phyloP scores from a whole-genome alignment of 1,139 yeast species.

The Zygoascus meyerae region DNA sequence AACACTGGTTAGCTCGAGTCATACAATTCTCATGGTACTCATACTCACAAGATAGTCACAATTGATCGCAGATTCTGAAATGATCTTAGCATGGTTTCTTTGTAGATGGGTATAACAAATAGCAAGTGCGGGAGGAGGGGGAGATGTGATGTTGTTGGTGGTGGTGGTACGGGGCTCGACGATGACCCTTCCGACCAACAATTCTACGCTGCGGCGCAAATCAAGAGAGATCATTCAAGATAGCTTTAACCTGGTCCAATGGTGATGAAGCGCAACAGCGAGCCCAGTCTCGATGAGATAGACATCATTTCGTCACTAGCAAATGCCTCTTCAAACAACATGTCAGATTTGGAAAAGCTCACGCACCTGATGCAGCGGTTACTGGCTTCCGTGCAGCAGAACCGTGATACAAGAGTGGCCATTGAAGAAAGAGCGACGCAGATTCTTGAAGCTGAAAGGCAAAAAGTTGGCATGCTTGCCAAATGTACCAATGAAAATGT shows the following conservation, averaged over 20 bases:
- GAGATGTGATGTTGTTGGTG: background rate
- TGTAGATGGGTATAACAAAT: no score
- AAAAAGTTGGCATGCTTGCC: constrained; percentile 15
- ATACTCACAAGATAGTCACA: constrained; percentile 28
- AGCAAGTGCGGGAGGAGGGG: background rate
- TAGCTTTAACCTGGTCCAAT: background rate
- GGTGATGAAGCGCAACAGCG: constrained; percentile 1
- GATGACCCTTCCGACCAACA: background rate
- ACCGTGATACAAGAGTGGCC: constrained; percentile 15
- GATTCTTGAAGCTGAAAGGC: constrained; percentile 18
- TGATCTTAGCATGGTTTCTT: constrained; percentile 22
- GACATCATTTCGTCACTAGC: constrained; percentile 9
- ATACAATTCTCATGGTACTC: constrained; percentile 1
- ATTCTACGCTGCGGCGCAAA: background rate
- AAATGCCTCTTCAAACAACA: constrained; percentile 2
- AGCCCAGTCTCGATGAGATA: constrained; percentile 2
- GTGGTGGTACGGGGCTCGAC: background rate
- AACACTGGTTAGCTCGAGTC: background rate
- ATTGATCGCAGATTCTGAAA: constrained; percentile 26
- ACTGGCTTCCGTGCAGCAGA: constrained; percentile 15
- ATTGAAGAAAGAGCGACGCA: constrained; percentile 16
- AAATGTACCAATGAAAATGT: constrained; percentile 11
- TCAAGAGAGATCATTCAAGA: background rate
- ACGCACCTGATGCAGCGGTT: constrained; percentile 21
- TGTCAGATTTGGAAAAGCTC: constrained; percentile 12